Conservation (phyloP, 345 rosid genomes). For the Bruguiera parviflora region DNA sequence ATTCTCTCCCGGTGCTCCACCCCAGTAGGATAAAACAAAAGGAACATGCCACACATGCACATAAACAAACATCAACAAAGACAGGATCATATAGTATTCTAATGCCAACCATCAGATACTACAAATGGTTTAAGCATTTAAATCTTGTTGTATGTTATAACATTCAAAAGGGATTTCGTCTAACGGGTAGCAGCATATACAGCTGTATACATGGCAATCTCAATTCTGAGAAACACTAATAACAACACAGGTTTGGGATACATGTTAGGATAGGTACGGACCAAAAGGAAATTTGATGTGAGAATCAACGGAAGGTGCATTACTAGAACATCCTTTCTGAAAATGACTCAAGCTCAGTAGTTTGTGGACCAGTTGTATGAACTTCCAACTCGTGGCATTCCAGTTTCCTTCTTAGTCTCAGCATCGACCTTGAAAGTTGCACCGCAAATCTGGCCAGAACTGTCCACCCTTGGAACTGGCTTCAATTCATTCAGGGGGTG, state of each 20-base stretch:
- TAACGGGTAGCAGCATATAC: conserved; percentile 29
- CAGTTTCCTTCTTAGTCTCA: conserved; percentile 59
- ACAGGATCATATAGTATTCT: too few relatives aligned
- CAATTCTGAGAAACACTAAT: background rate
- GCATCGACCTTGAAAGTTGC: conserved; percentile 72
- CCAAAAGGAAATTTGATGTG: background rate
- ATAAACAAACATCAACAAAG: too few relatives aligned
- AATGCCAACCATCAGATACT: background rate
- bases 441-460: conserved; percentile 78
- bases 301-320: conserved; percentile 17
- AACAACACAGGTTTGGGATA: conserved; percentile 8
- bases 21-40: background rate
- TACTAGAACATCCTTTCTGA: conserved; percentile 18
- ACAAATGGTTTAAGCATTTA: background rate
- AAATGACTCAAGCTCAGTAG: conserved; percentile 29
- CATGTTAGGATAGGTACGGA: conserved; percentile 10
- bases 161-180: conserved; percentile 17
- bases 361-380: conserved; percentile 76
- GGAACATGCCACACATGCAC: too few relatives aligned
- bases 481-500: conserved; percentile 80
- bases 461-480: conserved; percentile 87
- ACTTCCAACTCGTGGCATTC: conserved; percentile 89
- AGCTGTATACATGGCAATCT: conserved; percentile 18
- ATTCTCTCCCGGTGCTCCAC: conserved; percentile 14
- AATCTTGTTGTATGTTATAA: conserved; percentile 26